A percentile compares a stretch with the other conserved stretches of the same genome.
phyloP scores from a whole-genome alignment of 2,329 filamentous ascomycete genomes.

The Hypocrella siamensis region DNA sequence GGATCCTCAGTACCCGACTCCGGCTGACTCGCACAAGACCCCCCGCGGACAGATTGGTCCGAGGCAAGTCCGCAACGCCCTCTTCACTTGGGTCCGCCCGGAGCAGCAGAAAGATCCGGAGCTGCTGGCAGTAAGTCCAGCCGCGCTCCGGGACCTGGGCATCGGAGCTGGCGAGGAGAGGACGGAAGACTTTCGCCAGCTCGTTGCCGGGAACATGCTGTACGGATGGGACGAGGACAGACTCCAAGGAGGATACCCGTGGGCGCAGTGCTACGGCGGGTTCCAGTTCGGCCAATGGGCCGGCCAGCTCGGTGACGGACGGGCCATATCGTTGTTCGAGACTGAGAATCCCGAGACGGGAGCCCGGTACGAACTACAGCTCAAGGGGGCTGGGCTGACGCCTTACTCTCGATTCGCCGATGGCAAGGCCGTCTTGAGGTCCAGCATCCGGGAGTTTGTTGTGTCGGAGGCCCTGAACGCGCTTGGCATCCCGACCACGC shows the following conservation, averaged over 20 bases:
- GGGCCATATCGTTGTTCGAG: conserved; percentile 90
- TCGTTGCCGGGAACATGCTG: conserved; percentile 71
- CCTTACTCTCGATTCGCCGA: conserved; percentile 95
- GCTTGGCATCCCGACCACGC: conserved; percentile 69
- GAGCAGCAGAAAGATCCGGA: conserved; percentile 58
- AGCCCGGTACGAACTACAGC: conserved; percentile 74
- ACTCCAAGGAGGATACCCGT: conserved; percentile 66
- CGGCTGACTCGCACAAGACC: conserved; percentile 64
- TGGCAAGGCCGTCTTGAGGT: conserved; percentile 82
- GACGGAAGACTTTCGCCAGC: conserved; percentile 57
- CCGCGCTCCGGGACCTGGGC: conserved; percentile 68
- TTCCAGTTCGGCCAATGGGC: conserved; percentile 77
- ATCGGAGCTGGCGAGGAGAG: conserved; percentile 52
- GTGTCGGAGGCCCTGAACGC: conserved; percentile 83
- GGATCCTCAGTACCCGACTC: conserved; percentile 66
- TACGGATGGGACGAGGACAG: conserved; percentile 60
- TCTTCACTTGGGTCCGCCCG: conserved; percentile 85
- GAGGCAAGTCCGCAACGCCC: conserved; percentile 66
- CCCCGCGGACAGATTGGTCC: conserved; percentile 64
- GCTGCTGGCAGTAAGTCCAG: conserved; percentile 64
- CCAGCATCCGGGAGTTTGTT: conserved; percentile 86
- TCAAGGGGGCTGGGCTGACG: conserved; percentile 87
- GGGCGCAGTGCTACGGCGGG: conserved; percentile 96
- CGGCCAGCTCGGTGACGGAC: conserved; percentile 84
- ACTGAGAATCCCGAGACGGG: conserved; percentile 57